Percentiles rank a stretch among this genome's conserved stretches.
Conservation (phyloP, 2,329 filamentous ascomycete genomes). For the Nigrograna mackinnonii region DNA sequence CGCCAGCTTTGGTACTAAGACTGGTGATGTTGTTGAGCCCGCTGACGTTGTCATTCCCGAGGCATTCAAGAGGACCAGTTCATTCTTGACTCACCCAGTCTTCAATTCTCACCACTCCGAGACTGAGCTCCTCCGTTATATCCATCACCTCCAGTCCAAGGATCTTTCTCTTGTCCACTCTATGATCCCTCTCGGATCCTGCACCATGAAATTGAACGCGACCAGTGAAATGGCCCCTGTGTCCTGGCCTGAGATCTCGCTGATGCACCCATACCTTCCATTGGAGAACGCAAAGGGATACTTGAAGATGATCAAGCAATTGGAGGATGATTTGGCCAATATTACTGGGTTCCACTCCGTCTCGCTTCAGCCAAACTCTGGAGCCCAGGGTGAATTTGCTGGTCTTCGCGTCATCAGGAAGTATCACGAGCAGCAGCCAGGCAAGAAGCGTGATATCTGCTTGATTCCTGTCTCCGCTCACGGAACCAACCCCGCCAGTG, state of each 20-base stretch:
- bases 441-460: constrained; percentile 82
- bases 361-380: constrained; percentile 92
- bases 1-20: constrained; percentile 44
- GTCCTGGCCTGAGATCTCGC: constrained; percentile 74
- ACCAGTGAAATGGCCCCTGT: constrained; percentile 92
- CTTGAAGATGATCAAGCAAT: constrained; percentile 67
- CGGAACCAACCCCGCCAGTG: constrained; percentile 93
- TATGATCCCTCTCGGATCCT: constrained; percentile 96
- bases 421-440: constrained; percentile 71
- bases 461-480: constrained; percentile 94
- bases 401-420: constrained; percentile 86
- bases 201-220: constrained; percentile 97
- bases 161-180: constrained; percentile 93
- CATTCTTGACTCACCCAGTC: constrained; percentile 84
- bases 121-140: constrained; percentile 91
- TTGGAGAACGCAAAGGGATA: constrained; percentile 69
- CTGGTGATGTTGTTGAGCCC: constrained; percentile 5
- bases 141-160: constrained; percentile 90
- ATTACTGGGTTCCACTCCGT: constrained; percentile 92
- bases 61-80: constrained; percentile 69
- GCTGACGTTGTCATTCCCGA: constrained; percentile 50
- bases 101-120: constrained; percentile 97
- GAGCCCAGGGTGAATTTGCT: constrained; percentile 92
- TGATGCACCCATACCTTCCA: constrained; percentile 81
- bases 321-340: constrained; percentile 75